Evolutionary conservation across 2,329 filamentous ascomycete species (phyloP).

Genomic region (Exophiala aquamarina): DNA sequence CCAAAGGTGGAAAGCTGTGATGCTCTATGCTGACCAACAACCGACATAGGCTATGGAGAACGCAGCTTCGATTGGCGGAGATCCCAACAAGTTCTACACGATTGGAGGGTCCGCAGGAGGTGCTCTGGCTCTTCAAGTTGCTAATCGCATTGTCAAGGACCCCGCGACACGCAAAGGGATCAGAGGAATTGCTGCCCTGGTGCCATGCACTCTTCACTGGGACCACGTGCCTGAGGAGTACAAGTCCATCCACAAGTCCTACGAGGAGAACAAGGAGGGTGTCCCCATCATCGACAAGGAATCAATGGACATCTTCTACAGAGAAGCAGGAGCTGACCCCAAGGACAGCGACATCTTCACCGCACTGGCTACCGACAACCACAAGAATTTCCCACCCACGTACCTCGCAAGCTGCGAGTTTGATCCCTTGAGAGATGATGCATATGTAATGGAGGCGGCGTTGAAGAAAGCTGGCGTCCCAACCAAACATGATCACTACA

Average conservation of each 20-base stretch:
- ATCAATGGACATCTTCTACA: slow-evolving; percentile 23
- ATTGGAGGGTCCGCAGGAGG: slow-evolving; percentile 42
- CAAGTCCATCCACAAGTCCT: slow-evolving; percentile 35
- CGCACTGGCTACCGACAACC: slow-evolving; percentile 25
- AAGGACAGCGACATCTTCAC: slow-evolving; percentile 22
- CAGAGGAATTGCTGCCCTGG: slow-evolving; percentile 40
- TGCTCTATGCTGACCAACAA: background rate
- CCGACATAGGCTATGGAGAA: slow-evolving; percentile 22
- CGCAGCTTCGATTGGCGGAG: slow-evolving; percentile 21
- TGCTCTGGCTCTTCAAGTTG: slow-evolving; percentile 37
- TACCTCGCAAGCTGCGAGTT: slow-evolving; percentile 27
- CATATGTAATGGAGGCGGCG: slow-evolving; percentile 25
- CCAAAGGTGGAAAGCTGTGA: background rate
- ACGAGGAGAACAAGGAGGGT: slow-evolving; percentile 37
- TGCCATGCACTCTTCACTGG: slow-evolving; percentile 39
- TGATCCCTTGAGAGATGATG: slow-evolving; percentile 26
- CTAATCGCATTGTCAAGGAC: slow-evolving; percentile 39
- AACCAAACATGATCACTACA: slow-evolving; percentile 26
- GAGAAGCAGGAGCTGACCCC: slow-evolving; percentile 19
- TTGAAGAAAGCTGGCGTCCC: slow-evolving; percentile 27
- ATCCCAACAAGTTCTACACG: slow-evolving; percentile 34
- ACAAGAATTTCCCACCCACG: slow-evolving; percentile 26
- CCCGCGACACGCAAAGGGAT: slow-evolving; percentile 33
- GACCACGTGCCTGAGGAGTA: slow-evolving; percentile 38
- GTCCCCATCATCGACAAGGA: slow-evolving; percentile 36